Base-by-base conservation (phyloP, 2,329 filamentous ascomycete species). In the Endothia cerciana region DNA sequence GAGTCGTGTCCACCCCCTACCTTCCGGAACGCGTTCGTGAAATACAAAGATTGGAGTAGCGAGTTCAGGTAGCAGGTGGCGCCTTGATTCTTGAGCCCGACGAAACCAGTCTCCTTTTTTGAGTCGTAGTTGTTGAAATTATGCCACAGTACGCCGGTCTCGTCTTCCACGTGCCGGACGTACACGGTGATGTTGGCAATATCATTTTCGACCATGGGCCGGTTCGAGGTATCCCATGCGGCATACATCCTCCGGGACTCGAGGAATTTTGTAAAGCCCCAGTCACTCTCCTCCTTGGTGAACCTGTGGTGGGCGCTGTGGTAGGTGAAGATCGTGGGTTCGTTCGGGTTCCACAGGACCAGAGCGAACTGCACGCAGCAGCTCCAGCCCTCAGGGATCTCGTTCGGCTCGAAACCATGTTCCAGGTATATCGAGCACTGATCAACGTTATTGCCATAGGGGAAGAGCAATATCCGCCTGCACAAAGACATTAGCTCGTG, bases 41-140 rank as follows among this genome's bases (percentile, higher is more conserved):
- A 94, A 74, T 93, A 95, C 55, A 95, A 80, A 1, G 92, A 94
- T 74, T 95, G 92, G 57, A 95, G 81, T 7, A 95, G 85, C 8
- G 92, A 94, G 77, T 95, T 95, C 59, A 95, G 82, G 75, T 95
- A 95, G 78, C 92, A 95, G 1, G 92, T 95, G 60, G 95, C 95
- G 70, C 95, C 95, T 78, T 98, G 95, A 74, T 99, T 99, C 78
- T 95, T 95, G 63, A 99, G 82, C 2, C 95, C 95, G 51, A 99
- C 95, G 81, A 94, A 98, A 65, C 95, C 95, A 0, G 95, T 99
- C 79, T 97, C 94, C 76, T 95, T 97, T 81, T 98, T 99, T n/a
- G 95, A 98, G 76, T 99, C 94, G 77, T 99, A 99, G 79, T 94
- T 94, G 75, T 88, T 84, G 77, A 97, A 94, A 78, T 92, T 95